These are phyloP conservation scores for Juncus inflexus DNA, from an alignment of 176 grass and related monocot species.

Conservation along the genomic window DNA sequence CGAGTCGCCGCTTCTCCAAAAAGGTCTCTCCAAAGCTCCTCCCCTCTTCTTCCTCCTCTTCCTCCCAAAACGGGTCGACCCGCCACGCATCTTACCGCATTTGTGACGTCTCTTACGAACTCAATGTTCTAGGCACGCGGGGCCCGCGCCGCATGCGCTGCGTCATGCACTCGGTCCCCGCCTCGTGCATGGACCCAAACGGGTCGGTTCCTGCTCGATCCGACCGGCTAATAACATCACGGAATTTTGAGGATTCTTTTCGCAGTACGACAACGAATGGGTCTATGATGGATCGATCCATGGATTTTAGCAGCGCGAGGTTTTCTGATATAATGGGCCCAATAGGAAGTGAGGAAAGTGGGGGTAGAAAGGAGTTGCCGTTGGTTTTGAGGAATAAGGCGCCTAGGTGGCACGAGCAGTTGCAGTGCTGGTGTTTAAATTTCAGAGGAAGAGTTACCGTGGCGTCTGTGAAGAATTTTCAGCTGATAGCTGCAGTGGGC, in stretches of 20 bases:
- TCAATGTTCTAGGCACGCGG: slow-evolving; percentile 77
- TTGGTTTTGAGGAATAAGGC: slow-evolving; percentile 71
- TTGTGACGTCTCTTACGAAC: slow-evolving; percentile 66
- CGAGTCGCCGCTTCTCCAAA: slow-evolving; percentile 54
- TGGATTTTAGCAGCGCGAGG: slow-evolving; percentile 48
- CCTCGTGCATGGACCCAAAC: slow-evolving; percentile 44
- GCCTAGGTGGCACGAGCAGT: slow-evolving; percentile 73
- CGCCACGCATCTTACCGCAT: slow-evolving; percentile 41
- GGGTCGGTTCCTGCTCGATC: slow-evolving; percentile 60
- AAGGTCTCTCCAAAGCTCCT: slow-evolving; percentile 75
- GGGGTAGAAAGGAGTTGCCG: slow-evolving; percentile 36
- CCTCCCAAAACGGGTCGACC: too few species aligned
- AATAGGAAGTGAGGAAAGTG: slow-evolving; percentile 19
- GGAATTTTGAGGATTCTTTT: slow-evolving; percentile 65
- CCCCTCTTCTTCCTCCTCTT: background rate
- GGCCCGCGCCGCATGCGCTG: slow-evolving; percentile 86
- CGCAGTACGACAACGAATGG: slow-evolving; percentile 44
- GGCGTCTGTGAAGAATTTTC: slow-evolving; percentile 86
- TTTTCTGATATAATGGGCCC: slow-evolving; percentile 55
- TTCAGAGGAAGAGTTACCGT: slow-evolving; percentile 76
- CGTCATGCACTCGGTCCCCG: slow-evolving; percentile 69
- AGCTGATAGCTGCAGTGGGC: slow-evolving; percentile 46
- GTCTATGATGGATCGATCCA: slow-evolving; percentile 37
- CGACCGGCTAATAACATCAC: slow-evolving; percentile 33
- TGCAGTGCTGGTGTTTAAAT: slow-evolving; percentile 95